Evolutionary conservation across 108 stramenopile genomes (phyloP), one percentile per base, ranked within the genome.

Genomic region (Cyclotella baltica): DNA sequence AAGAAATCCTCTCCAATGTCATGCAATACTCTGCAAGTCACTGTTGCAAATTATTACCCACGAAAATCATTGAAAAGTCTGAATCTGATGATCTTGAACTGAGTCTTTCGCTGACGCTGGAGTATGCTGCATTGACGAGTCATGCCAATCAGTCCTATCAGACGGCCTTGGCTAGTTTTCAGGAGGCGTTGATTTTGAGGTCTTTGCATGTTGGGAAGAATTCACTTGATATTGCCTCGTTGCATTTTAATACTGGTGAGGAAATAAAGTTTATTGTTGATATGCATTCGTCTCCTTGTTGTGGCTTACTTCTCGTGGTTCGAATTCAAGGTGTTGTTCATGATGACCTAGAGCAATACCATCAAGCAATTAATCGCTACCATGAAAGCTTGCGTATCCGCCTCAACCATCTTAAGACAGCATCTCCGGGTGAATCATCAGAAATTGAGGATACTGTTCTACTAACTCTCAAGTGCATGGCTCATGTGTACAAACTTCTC

Each of bases 311-410:
- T n/a, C n/a, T n/a, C n/a, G n/a, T n/a, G n/a, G n/a, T n/a, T n/a
- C n/a, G n/a, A n/a, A 11, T 11, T 43, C 10, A 11, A 43, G 40
- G 68, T 36, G 80, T 77, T 25, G 81, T 85, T 20, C 67, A 83
- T 47, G 85, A 85, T 34, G 85, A 85, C 73, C 71, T 78, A 25
- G 62, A 66, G 33, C 67, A 82, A 57, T 85, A 68, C 23, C 80
- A 82, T 19, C 19, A 59, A 25, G 73, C 72, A 37, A 61, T 85
- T 20, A 73, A 72, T 29, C 70, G 77, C 13, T 83, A 83, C 67
- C 76, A 78, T 35, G 85, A 85, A 48, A 78, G 81, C 67, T 55
- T 85, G 13, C 85, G 85, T 13, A 85, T 85, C 29, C 76, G 85
- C 48, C 52, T 70, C 20, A 46, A 77, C 38, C 50, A 81, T 50